phyloP scores from a whole-genome alignment of 208 protist species.

The Trypanosoma mega region DNA sequence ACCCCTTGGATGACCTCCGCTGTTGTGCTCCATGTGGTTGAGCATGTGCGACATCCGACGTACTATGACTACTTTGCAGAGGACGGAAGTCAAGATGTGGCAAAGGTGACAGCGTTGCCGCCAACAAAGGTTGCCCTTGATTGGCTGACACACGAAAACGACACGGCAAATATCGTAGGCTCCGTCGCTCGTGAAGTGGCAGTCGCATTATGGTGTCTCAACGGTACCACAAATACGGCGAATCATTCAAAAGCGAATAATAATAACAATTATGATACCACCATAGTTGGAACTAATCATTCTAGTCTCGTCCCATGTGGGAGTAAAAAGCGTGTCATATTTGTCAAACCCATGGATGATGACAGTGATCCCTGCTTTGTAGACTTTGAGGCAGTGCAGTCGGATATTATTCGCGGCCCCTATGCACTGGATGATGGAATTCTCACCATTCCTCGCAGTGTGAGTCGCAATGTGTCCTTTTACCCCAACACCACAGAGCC shows the following conservation, averaged over 20 bases:
- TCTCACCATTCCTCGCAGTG: conserved; percentile 45
- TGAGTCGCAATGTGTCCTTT: conserved; percentile 29
- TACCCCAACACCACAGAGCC: conserved; percentile 60
- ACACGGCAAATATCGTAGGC: conserved; percentile 61
- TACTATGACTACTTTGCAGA: conserved; percentile 61
- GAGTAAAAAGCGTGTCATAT: conserved; percentile 56
- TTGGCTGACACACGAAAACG: conserved; percentile 38
- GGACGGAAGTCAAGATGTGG: conserved; percentile 62
- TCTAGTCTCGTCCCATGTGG: conserved; percentile 41
- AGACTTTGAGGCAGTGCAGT: conserved; percentile 41
- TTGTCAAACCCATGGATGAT: conserved; percentile 64
- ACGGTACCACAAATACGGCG: not conserved
- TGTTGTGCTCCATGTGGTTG: conserved; percentile 39
- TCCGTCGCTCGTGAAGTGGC: conserved; percentile 46
- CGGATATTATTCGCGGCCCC: conserved; percentile 43
- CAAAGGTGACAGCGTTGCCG: conserved; percentile 35
- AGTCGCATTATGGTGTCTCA: conserved; percentile 50
- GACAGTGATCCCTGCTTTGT: conserved; percentile 68
- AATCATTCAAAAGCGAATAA: not conserved
- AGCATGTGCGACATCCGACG: conserved; percentile 44
- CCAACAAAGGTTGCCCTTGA: conserved; percentile 66
- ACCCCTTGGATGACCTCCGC: conserved; percentile 47
- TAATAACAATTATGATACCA: conserved; percentile 7
- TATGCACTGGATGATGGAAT: conserved; percentile 55
- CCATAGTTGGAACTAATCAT: conserved; percentile 3